Evolutionary conservation across 2,329 filamentous ascomycete species (phyloP).

Genomic region (Coleophoma eucalyptorum): DNA sequence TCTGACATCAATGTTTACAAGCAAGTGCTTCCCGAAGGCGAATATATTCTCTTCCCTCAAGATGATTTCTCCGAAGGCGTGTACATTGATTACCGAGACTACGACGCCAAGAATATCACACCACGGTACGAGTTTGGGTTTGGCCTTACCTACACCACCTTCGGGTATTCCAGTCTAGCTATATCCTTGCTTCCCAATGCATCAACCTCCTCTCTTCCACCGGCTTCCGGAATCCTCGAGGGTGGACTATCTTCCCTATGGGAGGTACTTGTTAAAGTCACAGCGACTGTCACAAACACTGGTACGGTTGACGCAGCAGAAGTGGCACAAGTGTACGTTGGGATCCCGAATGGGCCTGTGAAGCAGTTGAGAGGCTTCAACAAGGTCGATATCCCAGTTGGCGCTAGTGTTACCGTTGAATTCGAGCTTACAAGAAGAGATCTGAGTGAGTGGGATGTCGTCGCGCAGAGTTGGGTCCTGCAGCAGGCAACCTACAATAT

Average conservation of each 20-base stretch:
- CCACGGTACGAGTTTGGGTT: slow-evolving; percentile 35
- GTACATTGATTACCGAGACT: slow-evolving; percentile 49
- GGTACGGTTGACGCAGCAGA: slow-evolving; percentile 32
- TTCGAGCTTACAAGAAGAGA: slow-evolving; percentile 58
- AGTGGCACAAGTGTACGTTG: slow-evolving; percentile 28
- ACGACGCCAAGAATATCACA: slow-evolving; percentile 33
- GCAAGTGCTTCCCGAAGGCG: slow-evolving; percentile 8
- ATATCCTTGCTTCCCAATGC: slow-evolving; percentile 34
- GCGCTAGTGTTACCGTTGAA: slow-evolving; percentile 37
- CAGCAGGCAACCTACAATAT: slow-evolving; percentile 19
- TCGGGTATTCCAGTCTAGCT: slow-evolving; percentile 37
- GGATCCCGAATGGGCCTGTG: slow-evolving; percentile 40
- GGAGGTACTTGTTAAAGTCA: slow-evolving; percentile 45
- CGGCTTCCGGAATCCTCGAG: slow-evolving; percentile 42
- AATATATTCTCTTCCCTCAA: slow-evolving; percentile 30
- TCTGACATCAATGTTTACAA: slow-evolving; percentile 47
- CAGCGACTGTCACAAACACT: slow-evolving; percentile 47
- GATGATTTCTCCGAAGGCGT: slow-evolving; percentile 44
- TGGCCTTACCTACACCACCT: slow-evolving; percentile 52
- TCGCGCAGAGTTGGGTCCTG: slow-evolving; percentile 52
- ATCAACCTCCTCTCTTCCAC: slow-evolving; percentile 38
- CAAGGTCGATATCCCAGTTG: slow-evolving; percentile 47
- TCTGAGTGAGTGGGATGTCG: slow-evolving; percentile 61
- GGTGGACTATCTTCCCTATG: slow-evolving; percentile 53
- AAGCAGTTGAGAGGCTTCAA: slow-evolving; percentile 61